Percentiles rank a stretch among this genome's conserved stretches.
Evolutionary conservation across 192 early-diverging fungal species (phyloP).

Genomic region (Diversispora epigaea): DNA sequence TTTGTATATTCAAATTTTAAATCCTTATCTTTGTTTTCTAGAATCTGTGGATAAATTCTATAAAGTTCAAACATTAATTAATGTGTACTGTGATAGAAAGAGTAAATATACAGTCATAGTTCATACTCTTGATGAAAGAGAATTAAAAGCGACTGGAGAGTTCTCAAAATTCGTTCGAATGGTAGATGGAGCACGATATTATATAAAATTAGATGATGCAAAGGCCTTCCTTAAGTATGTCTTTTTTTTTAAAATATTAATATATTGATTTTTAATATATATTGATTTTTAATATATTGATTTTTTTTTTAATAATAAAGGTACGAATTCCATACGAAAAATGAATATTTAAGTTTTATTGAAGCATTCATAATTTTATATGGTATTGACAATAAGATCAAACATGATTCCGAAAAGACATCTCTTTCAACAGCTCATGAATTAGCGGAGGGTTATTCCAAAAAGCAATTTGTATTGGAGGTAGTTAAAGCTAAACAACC

Average conservation of each 20-base stretch:
- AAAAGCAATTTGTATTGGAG: too few relatives aligned
- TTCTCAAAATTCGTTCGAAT: not conserved
- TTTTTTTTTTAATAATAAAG: not conserved
- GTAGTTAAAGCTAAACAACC: too few relatives aligned
- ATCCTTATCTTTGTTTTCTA: not conserved
- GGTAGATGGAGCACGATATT: not conserved
- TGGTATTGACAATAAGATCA: not conserved
- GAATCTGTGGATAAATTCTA: not conserved
- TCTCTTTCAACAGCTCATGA: too few relatives aligned
- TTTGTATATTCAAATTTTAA: not conserved
- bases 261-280: not conserved
- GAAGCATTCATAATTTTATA: not conserved
- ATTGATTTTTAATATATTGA: too few relatives aligned
- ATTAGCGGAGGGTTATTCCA: too few relatives aligned
- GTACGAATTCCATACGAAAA: not conserved
- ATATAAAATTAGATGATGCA: not conserved
- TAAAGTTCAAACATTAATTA: not conserved
- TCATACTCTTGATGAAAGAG: not conserved
- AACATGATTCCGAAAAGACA: not conserved
- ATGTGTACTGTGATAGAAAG: not conserved
- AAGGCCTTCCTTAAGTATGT: not conserved
- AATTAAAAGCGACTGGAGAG: not conserved
- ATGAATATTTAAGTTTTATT: not conserved
- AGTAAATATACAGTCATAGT: not conserved
- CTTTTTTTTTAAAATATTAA: not conserved